These are phyloP conservation scores for Hypoxylon sp. DNA, from an alignment of 2,329 filamentous ascomycete genomes.

Conservation along the genomic window DNA sequence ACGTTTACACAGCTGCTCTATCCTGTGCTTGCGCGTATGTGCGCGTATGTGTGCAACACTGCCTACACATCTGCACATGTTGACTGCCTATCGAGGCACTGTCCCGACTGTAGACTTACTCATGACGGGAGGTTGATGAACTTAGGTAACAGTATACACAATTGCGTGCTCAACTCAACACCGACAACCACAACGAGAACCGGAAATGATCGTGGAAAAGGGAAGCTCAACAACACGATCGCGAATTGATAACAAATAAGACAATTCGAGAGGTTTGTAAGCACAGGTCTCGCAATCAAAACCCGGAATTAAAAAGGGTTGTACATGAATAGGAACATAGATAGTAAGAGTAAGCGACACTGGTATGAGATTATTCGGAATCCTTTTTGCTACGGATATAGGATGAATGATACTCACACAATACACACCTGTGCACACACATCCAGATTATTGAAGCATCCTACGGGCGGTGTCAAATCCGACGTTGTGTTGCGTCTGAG, in stretches of 20 bases:
- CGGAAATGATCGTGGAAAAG: conserved; percentile 32
- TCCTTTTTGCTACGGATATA: conserved; percentile 33
- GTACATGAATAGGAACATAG: not conserved
- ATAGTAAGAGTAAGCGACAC: conserved; percentile 33
- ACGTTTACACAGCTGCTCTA: conserved; percentile 21
- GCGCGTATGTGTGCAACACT: conserved; percentile 24
- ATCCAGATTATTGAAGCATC: conserved; percentile 28
- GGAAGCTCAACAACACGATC: conserved; percentile 36
- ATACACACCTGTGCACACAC: conserved; percentile 11
- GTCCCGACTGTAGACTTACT: conserved; percentile 32
- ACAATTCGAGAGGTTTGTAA: conserved; percentile 33
- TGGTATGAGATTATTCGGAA: conserved; percentile 30
- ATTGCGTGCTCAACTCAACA: conserved; percentile 29
- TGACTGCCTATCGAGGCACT: conserved; percentile 44
- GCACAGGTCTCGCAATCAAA: conserved; percentile 30
- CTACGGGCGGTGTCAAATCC: conserved; percentile 42
- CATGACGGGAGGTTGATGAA: conserved; percentile 34
- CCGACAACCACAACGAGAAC: conserved; percentile 17
- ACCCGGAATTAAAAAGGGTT: conserved; percentile 31
- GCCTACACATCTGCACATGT: conserved; percentile 34
- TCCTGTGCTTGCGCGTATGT: conserved; percentile 4
- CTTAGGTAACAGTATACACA: conserved; percentile 24
- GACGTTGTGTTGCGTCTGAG: conserved; percentile 51
- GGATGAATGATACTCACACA: conserved; percentile 20
- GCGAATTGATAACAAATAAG: conserved; percentile 31